Evolutionary conservation across 108 stramenopile genomes (phyloP).

Genomic region (Skeletonema costatum): DNA sequence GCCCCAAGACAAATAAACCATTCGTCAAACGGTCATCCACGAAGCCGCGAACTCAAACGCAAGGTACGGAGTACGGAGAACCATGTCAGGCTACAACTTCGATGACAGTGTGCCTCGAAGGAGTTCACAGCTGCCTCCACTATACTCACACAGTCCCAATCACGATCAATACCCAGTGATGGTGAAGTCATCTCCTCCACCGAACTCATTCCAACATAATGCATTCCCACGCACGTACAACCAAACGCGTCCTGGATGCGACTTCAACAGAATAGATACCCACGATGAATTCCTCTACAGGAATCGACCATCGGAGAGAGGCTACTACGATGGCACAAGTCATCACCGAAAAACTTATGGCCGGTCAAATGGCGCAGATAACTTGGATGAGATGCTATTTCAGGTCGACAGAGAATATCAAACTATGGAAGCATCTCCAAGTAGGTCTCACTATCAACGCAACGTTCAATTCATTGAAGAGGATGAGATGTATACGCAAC

Average conservation of each 20-base stretch:
- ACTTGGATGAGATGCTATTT: neutral
- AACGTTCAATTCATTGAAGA: neutral
- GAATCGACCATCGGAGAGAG: neutral
- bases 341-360: neutral
- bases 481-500: neutral
- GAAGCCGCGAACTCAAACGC: neutral
- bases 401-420: neutral
- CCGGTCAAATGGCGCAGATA: neutral
- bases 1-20: neutral
- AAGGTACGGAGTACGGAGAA: neutral
- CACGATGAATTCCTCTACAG: neutral
- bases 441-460: neutral
- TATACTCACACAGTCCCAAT: neutral
- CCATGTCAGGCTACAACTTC: neutral
- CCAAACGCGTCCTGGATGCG: neutral
- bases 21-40: neutral
- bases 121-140: no score
- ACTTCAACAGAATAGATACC: neutral
- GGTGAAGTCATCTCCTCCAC: neutral
- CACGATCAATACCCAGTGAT: neutral
- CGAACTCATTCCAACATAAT: neutral
- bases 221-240: neutral
- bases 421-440: neutral
- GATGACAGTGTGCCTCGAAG: neutral
- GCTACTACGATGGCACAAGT: neutral